Evolutionary conservation across 2,329 filamentous ascomycete genomes (phyloP), one percentile per base, ranked within the genome.

Genomic region (Anthostomella pinea): DNA sequence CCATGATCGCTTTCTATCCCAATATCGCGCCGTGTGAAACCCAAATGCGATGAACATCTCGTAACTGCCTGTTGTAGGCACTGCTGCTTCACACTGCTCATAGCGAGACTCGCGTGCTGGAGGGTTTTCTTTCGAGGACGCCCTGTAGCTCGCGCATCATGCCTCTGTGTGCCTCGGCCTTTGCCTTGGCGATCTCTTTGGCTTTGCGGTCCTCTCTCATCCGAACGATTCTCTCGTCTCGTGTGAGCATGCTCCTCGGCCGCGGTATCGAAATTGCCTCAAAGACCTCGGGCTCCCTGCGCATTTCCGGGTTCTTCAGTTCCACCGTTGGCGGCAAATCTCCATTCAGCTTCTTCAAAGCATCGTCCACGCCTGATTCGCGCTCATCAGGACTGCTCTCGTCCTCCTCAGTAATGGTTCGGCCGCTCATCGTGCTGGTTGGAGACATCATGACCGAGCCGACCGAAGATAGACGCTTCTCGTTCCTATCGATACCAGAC

Each of bases 121-220:
- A 21, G 71, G 64, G 57, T 71, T 78, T 54, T 22, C 46, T 53
- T 31, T 77, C 79, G 59, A 97, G 94, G 42, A 98, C 79, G 48
- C 87, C 91, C 67, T 96, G 88, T 40, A 98, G 72, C 65, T 98
- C 93, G 46, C 85, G 82, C 46, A 98, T 75, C 87, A 98, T 95
- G 51, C 85, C 87, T 27, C 82, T 86, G 46, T 81, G 94, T 8
- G 87, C 85, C 45, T 96, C 88, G 28, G 80, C 70, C 56, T 85
- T 84, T 51, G 90, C 86, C 37, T 81, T 79, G 25, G 81, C 69
- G 25, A 79, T 72, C 14, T 85, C 83, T 57, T 87, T 85, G 45
- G 78, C 79, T 35, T 81, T 81, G 39, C 91, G 77, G 28, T 97
- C 91, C 57, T 95, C 90, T 52, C 85, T 84, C 70, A 96, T 89